Evolutionary conservation across 768 basidiomycete genomes (phyloP).

Genomic region (Rhizopogon vinicolor): DNA sequence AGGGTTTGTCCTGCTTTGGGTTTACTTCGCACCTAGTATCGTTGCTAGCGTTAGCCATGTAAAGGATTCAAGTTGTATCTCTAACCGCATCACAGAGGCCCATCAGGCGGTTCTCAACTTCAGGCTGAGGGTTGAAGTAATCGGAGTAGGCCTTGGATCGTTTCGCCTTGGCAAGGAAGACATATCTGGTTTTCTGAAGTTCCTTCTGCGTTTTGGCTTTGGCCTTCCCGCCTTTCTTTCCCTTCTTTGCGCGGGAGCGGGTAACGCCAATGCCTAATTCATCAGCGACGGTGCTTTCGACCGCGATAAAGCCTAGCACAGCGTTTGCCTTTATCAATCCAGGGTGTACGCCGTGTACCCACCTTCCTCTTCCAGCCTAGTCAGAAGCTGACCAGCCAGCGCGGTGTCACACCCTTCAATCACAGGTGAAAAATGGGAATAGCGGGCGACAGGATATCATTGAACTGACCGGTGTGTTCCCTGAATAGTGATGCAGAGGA

Average conservation of each 20-base stretch:
- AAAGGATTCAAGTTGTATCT: background rate
- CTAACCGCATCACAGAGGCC: constrained; percentile 57
- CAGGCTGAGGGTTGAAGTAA: constrained; percentile 62
- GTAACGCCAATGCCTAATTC: constrained; percentile 42
- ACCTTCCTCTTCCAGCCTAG: constrained; percentile 72
- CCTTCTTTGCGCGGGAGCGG: constrained; percentile 32
- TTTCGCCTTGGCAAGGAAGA: constrained; percentile 48
- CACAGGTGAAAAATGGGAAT: background rate
- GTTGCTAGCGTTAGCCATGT: background rate
- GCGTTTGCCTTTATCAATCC: background rate
- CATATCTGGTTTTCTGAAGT: constrained; percentile 51
- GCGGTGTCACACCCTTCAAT: constrained; percentile 46
- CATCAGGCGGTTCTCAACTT: constrained; percentile 56
- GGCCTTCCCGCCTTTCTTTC: constrained; percentile 36
- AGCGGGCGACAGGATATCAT: background rate
- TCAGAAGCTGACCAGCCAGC: constrained; percentile 59
- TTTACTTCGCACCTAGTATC: background rate
- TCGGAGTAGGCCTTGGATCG: constrained; percentile 48
- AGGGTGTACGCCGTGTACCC: background rate
- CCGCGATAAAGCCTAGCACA: constrained; percentile 54
- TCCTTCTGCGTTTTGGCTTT: constrained; percentile 45
- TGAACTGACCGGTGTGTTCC: constrained; percentile 50
- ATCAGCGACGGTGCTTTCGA: constrained; percentile 43
- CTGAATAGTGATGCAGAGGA: constrained; percentile 48
- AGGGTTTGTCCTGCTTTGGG: background rate